A percentile compares a stretch with the other conserved stretches of the same genome.
phyloP scores from a whole-genome alignment of 2,329 filamentous ascomycete species.

The Fusarium musae region DNA sequence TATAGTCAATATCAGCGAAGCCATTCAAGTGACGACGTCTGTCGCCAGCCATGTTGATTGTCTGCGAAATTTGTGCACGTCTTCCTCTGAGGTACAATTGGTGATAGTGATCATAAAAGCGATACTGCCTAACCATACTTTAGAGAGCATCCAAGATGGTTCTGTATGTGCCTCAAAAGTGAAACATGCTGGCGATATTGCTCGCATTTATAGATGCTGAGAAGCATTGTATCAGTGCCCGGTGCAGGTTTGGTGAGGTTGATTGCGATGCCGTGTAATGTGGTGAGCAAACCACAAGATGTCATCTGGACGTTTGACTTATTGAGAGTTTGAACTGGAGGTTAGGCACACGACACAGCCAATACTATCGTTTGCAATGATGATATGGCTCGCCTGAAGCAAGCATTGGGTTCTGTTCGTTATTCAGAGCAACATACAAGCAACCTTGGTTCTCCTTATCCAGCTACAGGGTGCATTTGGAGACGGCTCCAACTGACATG shows the following conservation, averaged over 20 bases:
- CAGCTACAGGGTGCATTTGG: background rate
- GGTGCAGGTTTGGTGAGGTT: constrained; percentile 4
- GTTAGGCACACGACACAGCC: background rate
- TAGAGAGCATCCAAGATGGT: background rate
- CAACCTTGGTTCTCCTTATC: background rate
- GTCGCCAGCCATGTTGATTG: background rate
- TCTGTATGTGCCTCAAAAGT: background rate
- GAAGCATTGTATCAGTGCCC: background rate
- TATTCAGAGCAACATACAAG: background rate
- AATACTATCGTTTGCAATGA: background rate
- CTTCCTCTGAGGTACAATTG: background rate
- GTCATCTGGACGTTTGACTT: background rate
- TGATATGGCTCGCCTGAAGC: no score
- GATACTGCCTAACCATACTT: constrained; percentile 1
- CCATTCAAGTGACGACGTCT: background rate
- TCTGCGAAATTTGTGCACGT: background rate
- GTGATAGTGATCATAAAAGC: background rate
- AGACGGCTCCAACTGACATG: no score
- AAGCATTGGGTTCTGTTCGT: background rate
- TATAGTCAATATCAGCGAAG: constrained; percentile 2
- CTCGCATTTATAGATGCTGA: constrained; percentile 12
- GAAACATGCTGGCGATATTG: background rate
- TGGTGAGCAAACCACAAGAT: background rate
- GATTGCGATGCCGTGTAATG: background rate
- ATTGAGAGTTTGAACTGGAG: background rate